Conservation (phyloP, 2,329 filamentous ascomycete genomes). For the Arthrobotrys sphaeroides region DNA sequence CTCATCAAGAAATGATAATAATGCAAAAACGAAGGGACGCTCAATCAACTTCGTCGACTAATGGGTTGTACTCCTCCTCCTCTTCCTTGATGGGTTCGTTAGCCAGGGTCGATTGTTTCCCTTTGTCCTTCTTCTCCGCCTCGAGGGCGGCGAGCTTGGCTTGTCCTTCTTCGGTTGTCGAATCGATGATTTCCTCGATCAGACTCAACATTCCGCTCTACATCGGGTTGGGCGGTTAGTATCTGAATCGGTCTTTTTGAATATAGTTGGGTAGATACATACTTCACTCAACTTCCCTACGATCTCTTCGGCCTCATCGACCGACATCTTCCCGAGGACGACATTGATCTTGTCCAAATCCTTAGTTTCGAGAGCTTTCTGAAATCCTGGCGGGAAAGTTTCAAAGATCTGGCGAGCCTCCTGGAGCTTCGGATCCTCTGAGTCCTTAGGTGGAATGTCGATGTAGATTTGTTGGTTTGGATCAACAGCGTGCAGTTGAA, state of each 20-base stretch:
- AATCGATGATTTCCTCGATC: slow-evolving; percentile 93
- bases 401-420: slow-evolving; percentile 81
- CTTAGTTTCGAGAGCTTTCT: slow-evolving; percentile 84
- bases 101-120: slow-evolving; percentile 52
- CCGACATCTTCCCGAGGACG: slow-evolving; percentile 85
- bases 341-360: slow-evolving; percentile 87
- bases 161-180: slow-evolving; percentile 86
- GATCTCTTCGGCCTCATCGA: slow-evolving; percentile 85
- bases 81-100: slow-evolving; percentile 31
- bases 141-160: slow-evolving; percentile 80
- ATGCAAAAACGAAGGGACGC: background rate
- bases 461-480: slow-evolving; percentile 93
- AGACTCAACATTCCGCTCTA: slow-evolving; percentile 86
- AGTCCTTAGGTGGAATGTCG: slow-evolving; percentile 75
- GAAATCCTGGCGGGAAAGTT: slow-evolving; percentile 80
- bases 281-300: slow-evolving; percentile 80
- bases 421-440: slow-evolving; percentile 71
- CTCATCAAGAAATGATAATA: background rate
- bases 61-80: slow-evolving; percentile 32
- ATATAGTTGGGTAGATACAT: slow-evolving; percentile 60
- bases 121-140: slow-evolving; percentile 73
- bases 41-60: slow-evolving; percentile 35
- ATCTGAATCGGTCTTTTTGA: slow-evolving; percentile 58
- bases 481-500: slow-evolving; percentile 95
- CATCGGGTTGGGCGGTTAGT: background rate